Base-by-base conservation (phyloP, 2,329 filamentous ascomycete species). In the Neonectria faginata region DNA sequence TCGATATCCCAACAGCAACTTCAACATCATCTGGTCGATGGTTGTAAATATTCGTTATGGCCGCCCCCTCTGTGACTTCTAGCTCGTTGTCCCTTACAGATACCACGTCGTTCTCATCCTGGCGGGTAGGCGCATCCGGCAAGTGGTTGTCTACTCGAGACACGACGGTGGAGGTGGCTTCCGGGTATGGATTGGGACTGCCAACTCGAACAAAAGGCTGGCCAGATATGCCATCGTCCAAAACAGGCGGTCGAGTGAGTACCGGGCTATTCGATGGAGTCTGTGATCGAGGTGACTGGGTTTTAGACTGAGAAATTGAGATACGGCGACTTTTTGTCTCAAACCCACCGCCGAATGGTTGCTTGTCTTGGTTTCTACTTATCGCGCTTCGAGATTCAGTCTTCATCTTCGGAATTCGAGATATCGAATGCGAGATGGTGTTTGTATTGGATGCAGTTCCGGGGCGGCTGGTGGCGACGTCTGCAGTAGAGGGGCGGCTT, bases 1-100 rank as follows among this genome's bases (percentile, higher is more conserved):
- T 88, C n/a, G 94, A 97, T 6, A 96, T 84, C 0, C 96, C 96
- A 1, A 98, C 95, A 3, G 94, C 89, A 2, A 98, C 89, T 62
- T 91, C 89, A 5, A 79, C 74, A 64, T 78, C 67, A 25, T 76
- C 76, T 44, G 73, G 78, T 39, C 63, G 62, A 18, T 67, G 62
- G 27, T 65, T 62, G 3, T 56, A 63, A 18, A 58, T 36, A 27
- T 54, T 54, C 12, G 20, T 18, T 18, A 52, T 63, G 14, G 66
- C 62, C 4, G 54, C 20, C 20, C 55, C 41, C 16, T 67, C 64
- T 12, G 57, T 18, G 16, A 57, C 57, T 33, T 64, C 66, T 44
- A 56, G 18, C 31, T 52, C 50, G 48, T 51, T 44, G 14, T 70
- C 70, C 31, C 53, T 55, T 9, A 63, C 41, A 20, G 51, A 39